These are phyloP conservation scores for Cyclotella sp. DNA, from an alignment of 108 stramenopile genomes.

Conservation along the genomic window DNA sequence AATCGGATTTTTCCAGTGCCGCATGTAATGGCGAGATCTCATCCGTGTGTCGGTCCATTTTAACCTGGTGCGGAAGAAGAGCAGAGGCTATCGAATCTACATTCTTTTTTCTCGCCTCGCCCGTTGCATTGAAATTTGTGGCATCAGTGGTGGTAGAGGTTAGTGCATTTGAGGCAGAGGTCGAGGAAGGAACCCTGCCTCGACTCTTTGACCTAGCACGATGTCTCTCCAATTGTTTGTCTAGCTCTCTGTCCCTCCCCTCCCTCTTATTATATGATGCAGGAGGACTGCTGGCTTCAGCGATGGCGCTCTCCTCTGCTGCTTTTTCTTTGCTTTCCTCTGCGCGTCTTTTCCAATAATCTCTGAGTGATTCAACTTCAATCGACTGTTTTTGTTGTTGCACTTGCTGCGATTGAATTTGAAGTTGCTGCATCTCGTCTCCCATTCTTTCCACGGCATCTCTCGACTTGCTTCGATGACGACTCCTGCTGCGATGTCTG, in stretches of 20 bases:
- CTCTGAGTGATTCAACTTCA: constrained; percentile 27
- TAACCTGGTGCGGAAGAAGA: constrained; percentile 1
- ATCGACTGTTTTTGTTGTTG: background rate
- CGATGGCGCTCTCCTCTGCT: background rate
- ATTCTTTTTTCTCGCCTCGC: background rate
- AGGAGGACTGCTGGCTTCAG: background rate
- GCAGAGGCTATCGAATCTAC: constrained; percentile 46
- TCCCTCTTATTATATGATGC: background rate
- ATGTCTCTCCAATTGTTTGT: constrained; percentile 2
- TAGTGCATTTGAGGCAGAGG: background rate
- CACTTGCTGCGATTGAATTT: background rate
- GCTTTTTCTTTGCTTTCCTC: constrained; percentile 34
- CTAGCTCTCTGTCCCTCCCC: background rate
- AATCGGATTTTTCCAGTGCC: constrained; percentile 2
- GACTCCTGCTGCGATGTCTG: constrained; percentile 11
- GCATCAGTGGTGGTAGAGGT: background rate
- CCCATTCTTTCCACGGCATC: constrained; percentile 5
- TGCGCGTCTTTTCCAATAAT: constrained; percentile 45
- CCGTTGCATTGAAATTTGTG: background rate
- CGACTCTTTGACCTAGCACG: constrained; percentile 27
- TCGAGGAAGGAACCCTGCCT: constrained; percentile 1
- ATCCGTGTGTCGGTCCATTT: background rate
- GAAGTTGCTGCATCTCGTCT: background rate
- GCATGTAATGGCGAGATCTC: background rate
- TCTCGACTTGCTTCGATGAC: constrained; percentile 6